Conservation (phyloP, 75 land plant species). For the Picea sitchensis region DNA sequence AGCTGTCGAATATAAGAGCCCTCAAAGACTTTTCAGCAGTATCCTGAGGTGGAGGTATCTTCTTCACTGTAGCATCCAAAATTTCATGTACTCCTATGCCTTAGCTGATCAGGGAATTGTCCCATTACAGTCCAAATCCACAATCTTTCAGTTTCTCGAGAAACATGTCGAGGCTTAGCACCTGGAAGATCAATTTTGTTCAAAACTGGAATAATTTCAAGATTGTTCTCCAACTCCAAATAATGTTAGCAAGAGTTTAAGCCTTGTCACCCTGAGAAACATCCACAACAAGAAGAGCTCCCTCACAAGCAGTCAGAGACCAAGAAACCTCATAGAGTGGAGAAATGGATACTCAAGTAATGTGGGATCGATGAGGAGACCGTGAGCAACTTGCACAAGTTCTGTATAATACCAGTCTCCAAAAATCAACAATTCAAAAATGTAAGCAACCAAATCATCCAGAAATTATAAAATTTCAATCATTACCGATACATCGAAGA, state of each 20-base stretch:
- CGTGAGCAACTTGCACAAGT: no score
- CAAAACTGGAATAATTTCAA: constrained; percentile 94
- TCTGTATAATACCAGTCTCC: background rate
- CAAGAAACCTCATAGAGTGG: constrained; percentile 65
- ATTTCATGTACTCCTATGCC: constrained; percentile 91
- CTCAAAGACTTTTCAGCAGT: constrained; percentile 77
- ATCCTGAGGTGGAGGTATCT: constrained; percentile 78
- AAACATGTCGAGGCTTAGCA: constrained; percentile 90
- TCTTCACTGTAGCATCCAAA: constrained; percentile 73
- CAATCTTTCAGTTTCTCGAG: constrained; percentile 86
- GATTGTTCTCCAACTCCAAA: constrained; percentile 89
- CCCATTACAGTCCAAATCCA: constrained; percentile 87
- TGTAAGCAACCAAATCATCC: no score
- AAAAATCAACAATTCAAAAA: background rate
- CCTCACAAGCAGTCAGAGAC: constrained; percentile 99
- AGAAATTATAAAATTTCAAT: background rate
- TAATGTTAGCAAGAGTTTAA: constrained; percentile 98
- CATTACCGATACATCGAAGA: background rate
- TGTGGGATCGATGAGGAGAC: no score
- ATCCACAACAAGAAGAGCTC: constrained; percentile 98
- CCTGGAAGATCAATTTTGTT: constrained; percentile 99
- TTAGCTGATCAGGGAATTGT: constrained; percentile 97
- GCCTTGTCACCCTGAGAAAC: constrained; percentile 99
- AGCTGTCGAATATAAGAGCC: constrained; percentile 97
- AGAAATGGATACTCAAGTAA: no score